Conservation (phyloP, 1,284 basidiomycete genomes). For the Meripilus lineatus region DNA sequence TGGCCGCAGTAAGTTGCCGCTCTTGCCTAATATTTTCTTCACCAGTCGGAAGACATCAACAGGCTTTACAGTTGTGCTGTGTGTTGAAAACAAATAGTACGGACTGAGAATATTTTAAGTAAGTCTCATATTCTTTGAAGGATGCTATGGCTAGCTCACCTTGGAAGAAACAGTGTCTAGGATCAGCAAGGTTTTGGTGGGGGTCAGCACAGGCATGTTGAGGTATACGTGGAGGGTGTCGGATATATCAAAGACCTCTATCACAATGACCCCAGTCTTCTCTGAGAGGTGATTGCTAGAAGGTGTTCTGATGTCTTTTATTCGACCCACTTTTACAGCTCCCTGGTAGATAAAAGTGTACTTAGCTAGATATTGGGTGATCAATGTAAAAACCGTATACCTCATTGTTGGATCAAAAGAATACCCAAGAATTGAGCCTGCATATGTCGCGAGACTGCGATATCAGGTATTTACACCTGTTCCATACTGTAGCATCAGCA, state of each 20-base stretch:
- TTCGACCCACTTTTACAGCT: not conserved
- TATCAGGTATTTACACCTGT: slow-evolving; percentile 11
- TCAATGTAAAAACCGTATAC: not conserved
- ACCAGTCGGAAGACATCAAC: slow-evolving; percentile 6
- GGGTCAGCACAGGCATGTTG: slow-evolving; percentile 12
- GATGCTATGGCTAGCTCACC: slow-evolving; percentile 4
- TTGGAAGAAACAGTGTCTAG: slow-evolving; percentile 2
- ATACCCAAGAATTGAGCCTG: slow-evolving; percentile 14
- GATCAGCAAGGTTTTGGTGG: not conserved
- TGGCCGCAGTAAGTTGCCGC: not conserved
- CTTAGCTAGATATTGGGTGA: not conserved
- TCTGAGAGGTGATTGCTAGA: not conserved
- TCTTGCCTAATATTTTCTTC: slow-evolving; percentile 9
- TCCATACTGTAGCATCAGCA: slow-evolving; percentile 2
- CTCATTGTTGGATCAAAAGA: slow-evolving; percentile 4
- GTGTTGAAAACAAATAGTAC: slow-evolving; percentile 18
- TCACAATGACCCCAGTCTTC: not conserved
- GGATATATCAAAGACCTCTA: slow-evolving; percentile 8
- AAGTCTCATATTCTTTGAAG: not conserved
- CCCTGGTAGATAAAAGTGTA: not conserved
- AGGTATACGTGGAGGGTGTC: slow-evolving; percentile 2
- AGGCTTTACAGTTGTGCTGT: slow-evolving; percentile 16
- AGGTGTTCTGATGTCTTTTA: slow-evolving; percentile 5
- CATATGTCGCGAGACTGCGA: slow-evolving; percentile 14
- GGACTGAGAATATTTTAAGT: slow-evolving; percentile 7